phyloP scores from a whole-genome alignment of 495 filamentous ascomycete species.

The Aspergillus incahuasiensis region DNA sequence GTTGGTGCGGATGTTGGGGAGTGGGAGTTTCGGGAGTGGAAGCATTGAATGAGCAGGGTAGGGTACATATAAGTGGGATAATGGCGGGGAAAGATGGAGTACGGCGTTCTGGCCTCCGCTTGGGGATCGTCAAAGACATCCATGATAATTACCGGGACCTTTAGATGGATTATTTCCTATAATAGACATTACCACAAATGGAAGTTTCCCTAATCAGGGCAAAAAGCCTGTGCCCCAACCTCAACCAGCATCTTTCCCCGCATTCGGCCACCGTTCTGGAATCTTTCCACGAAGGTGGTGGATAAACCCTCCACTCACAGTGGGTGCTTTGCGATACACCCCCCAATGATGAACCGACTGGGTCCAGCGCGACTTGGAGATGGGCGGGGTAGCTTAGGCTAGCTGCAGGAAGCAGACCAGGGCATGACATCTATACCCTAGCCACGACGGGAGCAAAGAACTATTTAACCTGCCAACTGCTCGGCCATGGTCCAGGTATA shows the following conservation, averaged over 20 bases:
- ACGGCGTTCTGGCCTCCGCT: background rate
- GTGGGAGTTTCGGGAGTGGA: constrained; percentile 61
- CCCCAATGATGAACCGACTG: background rate
- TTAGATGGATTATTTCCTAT: background rate
- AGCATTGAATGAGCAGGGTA: constrained; percentile 6
- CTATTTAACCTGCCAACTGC: constrained; percentile 4
- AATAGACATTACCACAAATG: background rate
- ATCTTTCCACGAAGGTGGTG: constrained; percentile 15
- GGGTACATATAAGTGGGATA: background rate
- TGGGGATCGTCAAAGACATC: too few species aligned
- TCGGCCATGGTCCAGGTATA: background rate
- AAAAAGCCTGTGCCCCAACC: background rate
- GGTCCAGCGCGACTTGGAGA: background rate
- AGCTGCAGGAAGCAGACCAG: background rate
- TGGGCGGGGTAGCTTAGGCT: constrained; percentile 1
- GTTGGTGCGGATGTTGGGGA: constrained; percentile 50
- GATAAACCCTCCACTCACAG: constrained; percentile 1
- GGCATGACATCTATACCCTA: background rate
- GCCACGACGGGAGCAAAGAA: too few species aligned
- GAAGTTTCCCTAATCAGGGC: background rate
- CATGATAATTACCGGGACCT: too few species aligned
- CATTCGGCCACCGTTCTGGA: background rate
- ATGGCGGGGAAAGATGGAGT: background rate
- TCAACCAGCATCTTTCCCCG: background rate
- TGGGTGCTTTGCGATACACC: background rate